A percentile compares a stretch with the other conserved stretches of the same genome.
Conservation (phyloP, 495 filamentous ascomycete genomes). For the Cudoniella acicularis region DNA sequence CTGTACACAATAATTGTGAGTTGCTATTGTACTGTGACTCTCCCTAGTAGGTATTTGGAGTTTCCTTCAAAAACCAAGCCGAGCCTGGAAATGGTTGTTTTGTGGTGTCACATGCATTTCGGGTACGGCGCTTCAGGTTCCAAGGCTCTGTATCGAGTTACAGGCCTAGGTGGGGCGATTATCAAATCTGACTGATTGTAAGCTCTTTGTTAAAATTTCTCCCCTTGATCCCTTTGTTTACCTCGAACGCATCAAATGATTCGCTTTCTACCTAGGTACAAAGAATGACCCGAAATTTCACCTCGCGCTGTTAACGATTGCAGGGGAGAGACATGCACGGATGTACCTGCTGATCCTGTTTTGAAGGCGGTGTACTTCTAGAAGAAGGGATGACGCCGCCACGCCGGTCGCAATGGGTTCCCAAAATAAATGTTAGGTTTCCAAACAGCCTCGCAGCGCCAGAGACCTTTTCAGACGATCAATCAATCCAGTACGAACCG, state of each 20-base stretch:
- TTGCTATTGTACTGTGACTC: no score
- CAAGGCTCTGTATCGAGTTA: no score
- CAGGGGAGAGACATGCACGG: background rate
- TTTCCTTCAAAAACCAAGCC: no score
- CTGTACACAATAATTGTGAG: no score
- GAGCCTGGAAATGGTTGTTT: no score
- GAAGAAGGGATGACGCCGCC: background rate
- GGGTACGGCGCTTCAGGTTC: no score
- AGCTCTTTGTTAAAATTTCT: background rate
- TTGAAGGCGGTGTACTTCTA: background rate
- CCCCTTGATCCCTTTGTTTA: background rate
- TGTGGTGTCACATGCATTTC: background rate
- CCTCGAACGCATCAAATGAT: background rate
- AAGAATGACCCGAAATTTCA: background rate
- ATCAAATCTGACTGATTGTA: background rate
- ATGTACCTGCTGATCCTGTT: background rate
- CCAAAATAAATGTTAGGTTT: background rate
- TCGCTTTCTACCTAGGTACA: background rate
- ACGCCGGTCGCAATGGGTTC: background rate
- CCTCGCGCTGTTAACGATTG: background rate
- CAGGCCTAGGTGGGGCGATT: no score
- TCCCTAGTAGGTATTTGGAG: no score
- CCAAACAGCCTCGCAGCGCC: background rate
- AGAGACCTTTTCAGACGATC: no score
- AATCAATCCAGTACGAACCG: no score